Evolutionary conservation across 2,329 filamentous ascomycete genomes (phyloP).

Genomic region (Epichloe typhina): DNA sequence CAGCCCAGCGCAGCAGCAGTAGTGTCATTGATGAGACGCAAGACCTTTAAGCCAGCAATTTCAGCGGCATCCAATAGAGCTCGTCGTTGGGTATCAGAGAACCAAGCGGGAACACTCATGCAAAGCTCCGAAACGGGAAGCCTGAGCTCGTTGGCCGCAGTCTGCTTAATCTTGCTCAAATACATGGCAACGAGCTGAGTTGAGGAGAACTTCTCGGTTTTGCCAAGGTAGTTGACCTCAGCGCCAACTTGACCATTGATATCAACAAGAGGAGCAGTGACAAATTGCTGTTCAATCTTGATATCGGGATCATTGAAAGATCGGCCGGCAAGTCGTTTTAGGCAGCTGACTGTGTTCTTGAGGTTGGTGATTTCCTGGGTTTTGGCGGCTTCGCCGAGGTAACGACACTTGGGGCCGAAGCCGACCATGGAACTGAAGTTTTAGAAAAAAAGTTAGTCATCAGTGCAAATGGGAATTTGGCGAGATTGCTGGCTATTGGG

Average conservation of each 20-base stretch:
- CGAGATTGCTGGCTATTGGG: too few species aligned
- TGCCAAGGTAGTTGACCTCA: slow-evolving; percentile 83
- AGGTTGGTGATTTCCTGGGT: slow-evolving; percentile 98
- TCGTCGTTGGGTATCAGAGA: slow-evolving; percentile 86
- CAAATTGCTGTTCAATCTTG: slow-evolving; percentile 80
- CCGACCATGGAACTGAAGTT: slow-evolving; percentile 71
- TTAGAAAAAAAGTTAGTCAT: not conserved
- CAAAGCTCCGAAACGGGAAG: slow-evolving; percentile 87
- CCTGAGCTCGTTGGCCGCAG: slow-evolving; percentile 74
- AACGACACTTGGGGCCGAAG: slow-evolving; percentile 87
- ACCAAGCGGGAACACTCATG: slow-evolving; percentile 91
- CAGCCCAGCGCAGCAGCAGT: slow-evolving; percentile 92
- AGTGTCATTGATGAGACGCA: slow-evolving; percentile 95
- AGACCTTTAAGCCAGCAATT: slow-evolving; percentile 82
- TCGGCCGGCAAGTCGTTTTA: slow-evolving; percentile 88
- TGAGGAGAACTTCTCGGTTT: slow-evolving; percentile 91
- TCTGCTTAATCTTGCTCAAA: slow-evolving; percentile 86
- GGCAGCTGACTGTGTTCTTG: slow-evolving; percentile 90
- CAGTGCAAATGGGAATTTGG: not conserved
- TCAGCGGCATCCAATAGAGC: slow-evolving; percentile 83
- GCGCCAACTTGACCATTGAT: slow-evolving; percentile 89
- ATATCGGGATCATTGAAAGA: slow-evolving; percentile 81
- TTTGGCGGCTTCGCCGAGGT: slow-evolving; percentile 90
- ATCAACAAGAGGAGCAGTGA: slow-evolving; percentile 76
- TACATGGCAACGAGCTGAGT: slow-evolving; percentile 93